phyloP scores from a whole-genome alignment of 2,329 filamentous ascomycete species.

The Botrytis medusae region DNA sequence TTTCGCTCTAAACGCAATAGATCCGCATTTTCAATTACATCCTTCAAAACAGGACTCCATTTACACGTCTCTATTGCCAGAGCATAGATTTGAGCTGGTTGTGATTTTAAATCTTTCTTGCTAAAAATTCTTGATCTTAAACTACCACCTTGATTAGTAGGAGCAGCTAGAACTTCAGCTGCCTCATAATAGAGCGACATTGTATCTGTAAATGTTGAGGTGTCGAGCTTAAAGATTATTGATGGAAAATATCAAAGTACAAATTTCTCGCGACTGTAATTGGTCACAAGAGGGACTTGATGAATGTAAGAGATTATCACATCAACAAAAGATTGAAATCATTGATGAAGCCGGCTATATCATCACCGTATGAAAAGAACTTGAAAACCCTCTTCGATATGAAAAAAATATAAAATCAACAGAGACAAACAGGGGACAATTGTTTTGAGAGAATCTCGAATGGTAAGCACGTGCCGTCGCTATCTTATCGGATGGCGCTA shows the following conservation, averaged over 20 bases:
- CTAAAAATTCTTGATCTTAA: slow-evolving; percentile 83
- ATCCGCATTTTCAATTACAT: slow-evolving; percentile 80
- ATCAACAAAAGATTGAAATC: neutral
- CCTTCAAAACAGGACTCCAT: slow-evolving; percentile 83
- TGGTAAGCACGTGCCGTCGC: slow-evolving; percentile 14
- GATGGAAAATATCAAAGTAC: slow-evolving; percentile 17
- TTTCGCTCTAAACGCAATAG: slow-evolving; percentile 80
- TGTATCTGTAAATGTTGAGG: slow-evolving; percentile 5
- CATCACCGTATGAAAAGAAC: neutral
- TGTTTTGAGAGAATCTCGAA: slow-evolving; percentile 1
- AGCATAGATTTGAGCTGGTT: slow-evolving; percentile 81
- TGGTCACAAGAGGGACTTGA: slow-evolving; percentile 4
- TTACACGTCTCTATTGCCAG: slow-evolving; percentile 83
- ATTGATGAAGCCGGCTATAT: neutral
- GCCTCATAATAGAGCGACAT: slow-evolving; percentile 98
- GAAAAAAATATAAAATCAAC: neutral
- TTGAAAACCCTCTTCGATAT: neutral
- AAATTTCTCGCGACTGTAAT: slow-evolving; percentile 14
- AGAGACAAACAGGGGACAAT: neutral
- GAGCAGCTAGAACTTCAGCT: slow-evolving; percentile 66
- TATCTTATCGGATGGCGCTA: slow-evolving; percentile 23
- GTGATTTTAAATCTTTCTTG: slow-evolving; percentile 71
- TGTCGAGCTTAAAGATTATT: neutral
- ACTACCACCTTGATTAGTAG: slow-evolving; percentile 70
- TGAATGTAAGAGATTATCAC: slow-evolving; percentile 1